Percentiles rank a stretch among this genome's conserved stretches.
phyloP scores from a whole-genome alignment of 495 filamentous ascomycete species.

The Penicillium pancosmium region DNA sequence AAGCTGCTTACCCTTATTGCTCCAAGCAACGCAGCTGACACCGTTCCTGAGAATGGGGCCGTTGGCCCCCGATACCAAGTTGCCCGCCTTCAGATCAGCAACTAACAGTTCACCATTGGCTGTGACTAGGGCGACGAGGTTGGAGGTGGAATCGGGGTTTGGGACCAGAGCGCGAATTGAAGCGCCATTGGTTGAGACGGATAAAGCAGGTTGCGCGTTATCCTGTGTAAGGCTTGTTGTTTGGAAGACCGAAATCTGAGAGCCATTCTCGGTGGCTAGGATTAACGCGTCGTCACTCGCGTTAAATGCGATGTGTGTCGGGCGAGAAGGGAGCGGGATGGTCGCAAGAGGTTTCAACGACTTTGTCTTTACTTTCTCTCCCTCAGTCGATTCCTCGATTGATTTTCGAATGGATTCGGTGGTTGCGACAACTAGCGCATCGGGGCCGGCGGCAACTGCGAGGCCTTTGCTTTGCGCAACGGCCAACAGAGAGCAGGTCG shows the following conservation, averaged over 20 bases:
- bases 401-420: conserved; percentile 79
- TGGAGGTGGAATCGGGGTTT: conserved; percentile 69
- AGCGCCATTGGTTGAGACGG: conserved; percentile 75
- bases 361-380: conserved; percentile 62
- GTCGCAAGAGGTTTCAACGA: conserved; percentile 74
- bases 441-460: conserved; percentile 84
- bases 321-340: conserved; percentile 69
- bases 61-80: conserved; percentile 59
- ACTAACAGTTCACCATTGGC: conserved; percentile 78
- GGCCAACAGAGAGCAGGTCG: conserved; percentile 82
- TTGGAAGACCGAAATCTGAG: conserved; percentile 82
- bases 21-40: conserved; percentile 90
- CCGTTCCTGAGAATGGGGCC: conserved; percentile 69
- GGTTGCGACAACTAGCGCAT: conserved; percentile 71
- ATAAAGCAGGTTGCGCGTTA: conserved; percentile 66
- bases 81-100: conserved; percentile 73
- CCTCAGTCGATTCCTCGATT: conserved; percentile 60
- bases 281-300: conserved; percentile 82
- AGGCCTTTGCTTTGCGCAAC: conserved; percentile 80
- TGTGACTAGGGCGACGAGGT: conserved; percentile 76
- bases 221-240: conserved; percentile 65
- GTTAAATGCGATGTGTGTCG: conserved; percentile 90
- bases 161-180: conserved; percentile 74
- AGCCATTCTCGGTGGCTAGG: conserved; percentile 78
- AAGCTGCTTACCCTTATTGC: conserved; percentile 87